Evolutionary conservation across 2,329 filamentous ascomycete genomes (phyloP).

Genomic region (Dendrostoma leiphaemia): DNA sequence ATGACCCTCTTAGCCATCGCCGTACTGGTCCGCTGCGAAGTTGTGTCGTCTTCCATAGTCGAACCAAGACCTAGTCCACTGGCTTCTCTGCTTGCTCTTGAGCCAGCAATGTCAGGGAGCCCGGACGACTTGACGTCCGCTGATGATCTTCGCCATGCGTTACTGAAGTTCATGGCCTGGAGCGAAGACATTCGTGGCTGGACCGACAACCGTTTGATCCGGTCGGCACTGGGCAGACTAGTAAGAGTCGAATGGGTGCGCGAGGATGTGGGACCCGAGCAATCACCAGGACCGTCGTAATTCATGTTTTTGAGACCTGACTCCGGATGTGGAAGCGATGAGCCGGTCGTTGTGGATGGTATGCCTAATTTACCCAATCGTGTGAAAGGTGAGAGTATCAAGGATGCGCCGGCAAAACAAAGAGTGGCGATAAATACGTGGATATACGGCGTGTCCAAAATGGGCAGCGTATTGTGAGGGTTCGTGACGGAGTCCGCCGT

Average conservation of each 20-base stretch:
- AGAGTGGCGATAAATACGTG: not conserved
- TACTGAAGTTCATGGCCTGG: not conserved
- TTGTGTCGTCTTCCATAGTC: not conserved
- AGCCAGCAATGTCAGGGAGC: not conserved
- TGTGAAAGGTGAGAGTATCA: not conserved
- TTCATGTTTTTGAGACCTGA: not conserved
- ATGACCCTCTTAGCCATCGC: constrained; percentile 5
- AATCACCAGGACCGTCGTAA: not conserved
- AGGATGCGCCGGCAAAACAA: not conserved
- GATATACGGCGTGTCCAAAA: not conserved
- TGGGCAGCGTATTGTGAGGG: not conserved
- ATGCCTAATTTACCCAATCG: not conserved
- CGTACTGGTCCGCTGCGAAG: not conserved
- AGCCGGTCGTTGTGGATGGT: not conserved
- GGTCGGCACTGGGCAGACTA: not conserved
- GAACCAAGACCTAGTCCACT: not conserved
- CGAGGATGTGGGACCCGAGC: not conserved
- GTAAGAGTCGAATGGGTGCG: not conserved
- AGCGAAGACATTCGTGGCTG: constrained; percentile 6
- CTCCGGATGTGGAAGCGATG: not conserved
- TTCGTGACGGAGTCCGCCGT: not conserved
- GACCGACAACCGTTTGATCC: not conserved
- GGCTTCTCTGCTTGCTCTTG: not conserved
- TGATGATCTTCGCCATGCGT: not conserved
- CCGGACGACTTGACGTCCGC: not conserved